These are phyloP conservation scores for Bonia amplexicaulis DNA, from an alignment of 176 grass and related monocot genomes.

Conservation along the genomic window DNA sequence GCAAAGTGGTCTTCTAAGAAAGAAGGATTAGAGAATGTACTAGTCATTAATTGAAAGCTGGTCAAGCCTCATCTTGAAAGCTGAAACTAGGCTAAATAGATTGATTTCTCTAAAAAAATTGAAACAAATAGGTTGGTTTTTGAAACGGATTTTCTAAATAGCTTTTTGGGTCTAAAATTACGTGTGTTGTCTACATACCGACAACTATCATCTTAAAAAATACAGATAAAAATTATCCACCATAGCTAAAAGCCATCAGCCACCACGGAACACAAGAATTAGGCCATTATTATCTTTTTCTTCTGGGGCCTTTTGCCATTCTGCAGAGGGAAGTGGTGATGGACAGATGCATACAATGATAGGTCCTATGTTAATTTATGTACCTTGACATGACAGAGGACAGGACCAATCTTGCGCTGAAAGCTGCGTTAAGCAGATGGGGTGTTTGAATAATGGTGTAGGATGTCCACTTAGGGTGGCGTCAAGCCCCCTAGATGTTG, in stretches of 20 bases:
- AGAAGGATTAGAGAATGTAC: background rate
- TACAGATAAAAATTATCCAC: too few species aligned
- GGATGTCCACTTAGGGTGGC: conserved; percentile 49
- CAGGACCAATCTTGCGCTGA: conserved; percentile 32
- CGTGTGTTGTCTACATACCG: too few species aligned
- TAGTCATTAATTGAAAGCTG: background rate
- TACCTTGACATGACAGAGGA: conserved; percentile 40
- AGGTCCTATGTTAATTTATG: conserved; percentile 40
- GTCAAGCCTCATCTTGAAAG: background rate
- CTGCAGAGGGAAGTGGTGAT: background rate
- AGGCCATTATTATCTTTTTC: background rate
- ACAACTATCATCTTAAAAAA: too few species aligned
- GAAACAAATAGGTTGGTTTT: too few species aligned
- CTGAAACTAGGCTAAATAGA: background rate
- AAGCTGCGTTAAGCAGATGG: conserved; percentile 36
- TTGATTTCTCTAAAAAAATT: too few species aligned
- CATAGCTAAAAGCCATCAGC: too few species aligned
- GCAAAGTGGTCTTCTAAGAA: background rate
- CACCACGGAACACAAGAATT: too few species aligned
- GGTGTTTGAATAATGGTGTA: conserved; percentile 46
- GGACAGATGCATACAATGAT: conserved; percentile 30
- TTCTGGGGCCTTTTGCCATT: background rate
- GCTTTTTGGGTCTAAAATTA: too few species aligned
- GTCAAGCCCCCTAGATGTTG: conserved; percentile 47
- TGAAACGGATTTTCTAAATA: too few species aligned